phyloP scores from a whole-genome alignment of 2,329 filamentous ascomycete species.

The Mariannaea elegans region DNA sequence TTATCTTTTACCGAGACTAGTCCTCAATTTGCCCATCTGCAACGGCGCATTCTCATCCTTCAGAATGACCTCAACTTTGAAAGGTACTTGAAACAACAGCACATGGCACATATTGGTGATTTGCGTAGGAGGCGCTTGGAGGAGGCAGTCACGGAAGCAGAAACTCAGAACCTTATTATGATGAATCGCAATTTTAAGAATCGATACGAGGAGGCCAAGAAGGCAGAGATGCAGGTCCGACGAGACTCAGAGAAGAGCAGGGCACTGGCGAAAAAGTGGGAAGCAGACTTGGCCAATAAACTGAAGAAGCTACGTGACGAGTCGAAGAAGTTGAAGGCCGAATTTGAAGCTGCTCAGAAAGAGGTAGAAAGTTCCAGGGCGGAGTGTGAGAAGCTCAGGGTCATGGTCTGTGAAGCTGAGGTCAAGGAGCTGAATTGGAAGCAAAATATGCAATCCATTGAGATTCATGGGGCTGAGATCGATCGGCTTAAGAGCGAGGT shows the following conservation, averaged over 20 bases:
- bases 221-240: constrained; percentile 73
- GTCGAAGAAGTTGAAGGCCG: constrained; percentile 69
- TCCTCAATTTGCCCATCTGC: constrained; percentile 64
- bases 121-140: constrained; percentile 77
- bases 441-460: constrained; percentile 70
- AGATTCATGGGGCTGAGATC: constrained; percentile 68
- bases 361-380: constrained; percentile 66
- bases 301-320: constrained; percentile 74
- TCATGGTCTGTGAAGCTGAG: constrained; percentile 74
- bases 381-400: constrained; percentile 71
- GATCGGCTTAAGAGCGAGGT: constrained; percentile 68
- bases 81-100: constrained; percentile 83
- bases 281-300: constrained; percentile 74
- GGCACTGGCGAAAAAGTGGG: constrained; percentile 80
- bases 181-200: constrained; percentile 78
- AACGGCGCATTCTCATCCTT: constrained; percentile 78
- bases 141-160: constrained; percentile 81
- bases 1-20: constrained; percentile 45
- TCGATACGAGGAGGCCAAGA: constrained; percentile 77
- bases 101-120: constrained; percentile 82
- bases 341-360: constrained; percentile 64
- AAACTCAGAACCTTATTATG: constrained; percentile 83
- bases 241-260: constrained; percentile 78
- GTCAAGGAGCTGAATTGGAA: constrained; percentile 71
- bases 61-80: constrained; percentile 87